Evolutionary conservation across 352 stramenopile species (phyloP).

Genomic region (Vaucheria bursata): DNA sequence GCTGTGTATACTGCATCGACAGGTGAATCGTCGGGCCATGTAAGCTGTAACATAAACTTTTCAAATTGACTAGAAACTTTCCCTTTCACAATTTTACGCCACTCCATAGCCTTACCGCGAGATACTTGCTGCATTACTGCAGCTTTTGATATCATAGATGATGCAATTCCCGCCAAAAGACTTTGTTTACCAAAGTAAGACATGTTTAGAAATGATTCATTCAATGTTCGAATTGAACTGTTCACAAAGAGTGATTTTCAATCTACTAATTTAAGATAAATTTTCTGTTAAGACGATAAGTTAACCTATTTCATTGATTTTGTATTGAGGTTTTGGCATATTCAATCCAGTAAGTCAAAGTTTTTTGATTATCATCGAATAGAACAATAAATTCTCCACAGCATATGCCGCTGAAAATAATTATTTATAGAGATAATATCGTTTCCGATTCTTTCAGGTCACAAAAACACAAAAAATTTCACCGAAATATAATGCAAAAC

Average conservation of each 20-base stretch:
- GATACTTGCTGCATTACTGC: conserved; percentile 28
- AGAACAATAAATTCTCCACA: too few relatives aligned
- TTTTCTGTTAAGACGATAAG: background rate
- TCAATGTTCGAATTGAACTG: background rate
- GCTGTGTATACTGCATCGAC: conserved; percentile 29
- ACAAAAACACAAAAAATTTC: background rate
- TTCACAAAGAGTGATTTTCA: background rate
- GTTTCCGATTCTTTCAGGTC: too few relatives aligned
- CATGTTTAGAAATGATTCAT: background rate
- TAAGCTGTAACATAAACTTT: conserved; percentile 44
- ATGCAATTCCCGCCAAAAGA: conserved; percentile 32
- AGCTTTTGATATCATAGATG: conserved; percentile 37
- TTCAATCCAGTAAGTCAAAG: background rate
- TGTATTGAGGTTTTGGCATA: background rate
- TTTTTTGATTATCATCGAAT: too few relatives aligned
- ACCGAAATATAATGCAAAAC: too few relatives aligned
- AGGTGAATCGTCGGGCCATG: conserved; percentile 35
- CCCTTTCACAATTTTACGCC: conserved; percentile 42
- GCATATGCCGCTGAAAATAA: too few relatives aligned
- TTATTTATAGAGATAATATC: too few relatives aligned
- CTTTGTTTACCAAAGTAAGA: background rate
- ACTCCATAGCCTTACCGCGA: conserved; percentile 39
- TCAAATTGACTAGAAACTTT: conserved; percentile 46
- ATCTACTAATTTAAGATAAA: background rate
- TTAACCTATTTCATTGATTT: background rate